Percentiles rank a stretch among this genome's conserved stretches.
Evolutionary conservation across 1,139 yeast species (phyloP).

Genomic region (Scheffersomyces parashehatae): DNA sequence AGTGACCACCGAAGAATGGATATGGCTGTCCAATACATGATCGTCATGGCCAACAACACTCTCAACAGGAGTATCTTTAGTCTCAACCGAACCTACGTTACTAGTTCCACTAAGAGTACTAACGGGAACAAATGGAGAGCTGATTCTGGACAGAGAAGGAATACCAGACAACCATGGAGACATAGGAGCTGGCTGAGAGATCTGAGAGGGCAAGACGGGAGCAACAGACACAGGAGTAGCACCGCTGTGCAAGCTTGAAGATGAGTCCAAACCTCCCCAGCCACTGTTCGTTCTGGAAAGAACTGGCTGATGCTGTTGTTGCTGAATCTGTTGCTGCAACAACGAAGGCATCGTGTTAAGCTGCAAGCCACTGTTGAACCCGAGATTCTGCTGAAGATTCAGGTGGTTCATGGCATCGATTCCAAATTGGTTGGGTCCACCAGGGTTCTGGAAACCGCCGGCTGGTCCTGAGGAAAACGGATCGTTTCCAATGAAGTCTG

Average conservation of each 20-base stretch:
- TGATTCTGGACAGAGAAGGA: slow-evolving; percentile 39
- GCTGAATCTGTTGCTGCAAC: slow-evolving; percentile 12
- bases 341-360: slow-evolving; percentile 12
- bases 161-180: slow-evolving; percentile 43
- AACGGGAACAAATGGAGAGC: slow-evolving; percentile 41
- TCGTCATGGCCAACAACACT: slow-evolving; percentile 19
- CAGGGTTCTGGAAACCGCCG: slow-evolving; percentile 10
- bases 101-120: slow-evolving; percentile 3
- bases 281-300: slow-evolving; percentile 39
- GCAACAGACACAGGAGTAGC: slow-evolving; percentile 31
- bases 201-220: slow-evolving; percentile 22
- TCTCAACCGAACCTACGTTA: neutral
- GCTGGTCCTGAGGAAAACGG: slow-evolving; percentile 19
- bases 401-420: slow-evolving; percentile 24
- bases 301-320: slow-evolving; percentile 28
- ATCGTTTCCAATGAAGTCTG: slow-evolving; percentile 27
- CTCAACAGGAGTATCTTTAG: neutral
- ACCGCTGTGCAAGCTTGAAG: slow-evolving; percentile 22
- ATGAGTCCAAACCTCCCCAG: slow-evolving; percentile 38
- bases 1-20: slow-evolving; percentile 40
- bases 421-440: slow-evolving; percentile 21
- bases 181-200: slow-evolving; percentile 39
- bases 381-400: slow-evolving; percentile 15
- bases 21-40: slow-evolving; percentile 30
- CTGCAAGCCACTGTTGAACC: slow-evolving; percentile 5